A percentile compares a stretch with the other conserved stretches of the same genome.
phyloP scores from a whole-genome alignment of 495 filamentous ascomycete genomes.

The Aspergillus ellipticus region DNA sequence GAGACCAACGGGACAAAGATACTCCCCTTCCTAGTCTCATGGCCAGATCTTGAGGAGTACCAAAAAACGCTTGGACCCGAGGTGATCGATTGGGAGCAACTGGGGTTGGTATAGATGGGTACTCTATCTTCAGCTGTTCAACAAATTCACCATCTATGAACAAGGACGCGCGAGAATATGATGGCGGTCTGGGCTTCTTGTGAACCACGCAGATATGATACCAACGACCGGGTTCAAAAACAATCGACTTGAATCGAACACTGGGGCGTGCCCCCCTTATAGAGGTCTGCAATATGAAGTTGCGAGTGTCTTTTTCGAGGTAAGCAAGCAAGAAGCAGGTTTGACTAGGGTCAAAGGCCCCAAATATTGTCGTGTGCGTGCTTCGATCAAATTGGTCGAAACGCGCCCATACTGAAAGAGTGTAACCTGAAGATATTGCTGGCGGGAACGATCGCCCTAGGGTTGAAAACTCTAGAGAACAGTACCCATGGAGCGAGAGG shows the following conservation, averaged over 20 bases:
- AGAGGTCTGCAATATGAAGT: slow-evolving; percentile 95
- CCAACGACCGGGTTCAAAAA: slow-evolving; percentile 73
- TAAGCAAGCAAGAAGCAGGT: slow-evolving; percentile 93
- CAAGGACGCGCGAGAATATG: slow-evolving; percentile 77
- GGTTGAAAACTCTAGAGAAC: slow-evolving; percentile 81
- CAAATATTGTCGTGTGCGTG: slow-evolving; percentile 92
- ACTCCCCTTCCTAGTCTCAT: slow-evolving; percentile 73
- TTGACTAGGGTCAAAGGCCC: slow-evolving; percentile 87
- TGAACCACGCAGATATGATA: slow-evolving; percentile 91
- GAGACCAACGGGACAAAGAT: slow-evolving; percentile 76
- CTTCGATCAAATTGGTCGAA: slow-evolving; percentile 80
- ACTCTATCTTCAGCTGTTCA: slow-evolving; percentile 85
- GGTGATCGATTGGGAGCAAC: slow-evolving; percentile 51
- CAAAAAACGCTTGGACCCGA: slow-evolving; percentile 85
- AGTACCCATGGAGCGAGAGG: slow-evolving; percentile 78
- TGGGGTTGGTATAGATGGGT: slow-evolving; percentile 62
- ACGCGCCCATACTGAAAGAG: slow-evolving; percentile 80
- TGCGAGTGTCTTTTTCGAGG: slow-evolving; percentile 88
- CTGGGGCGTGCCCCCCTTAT: slow-evolving; percentile 81
- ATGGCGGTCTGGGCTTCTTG: slow-evolving; percentile 67
- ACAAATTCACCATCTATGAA: slow-evolving; percentile 92
- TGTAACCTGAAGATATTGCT: slow-evolving; percentile 73
- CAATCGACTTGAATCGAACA: slow-evolving; percentile 82
- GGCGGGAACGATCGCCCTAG: slow-evolving; percentile 81
- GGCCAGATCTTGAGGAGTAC: slow-evolving; percentile 88